Evolutionary conservation across 139 green algal genomes (phyloP), one percentile per base, ranked within the genome.

Genomic region (Marvania coccoides): DNA sequence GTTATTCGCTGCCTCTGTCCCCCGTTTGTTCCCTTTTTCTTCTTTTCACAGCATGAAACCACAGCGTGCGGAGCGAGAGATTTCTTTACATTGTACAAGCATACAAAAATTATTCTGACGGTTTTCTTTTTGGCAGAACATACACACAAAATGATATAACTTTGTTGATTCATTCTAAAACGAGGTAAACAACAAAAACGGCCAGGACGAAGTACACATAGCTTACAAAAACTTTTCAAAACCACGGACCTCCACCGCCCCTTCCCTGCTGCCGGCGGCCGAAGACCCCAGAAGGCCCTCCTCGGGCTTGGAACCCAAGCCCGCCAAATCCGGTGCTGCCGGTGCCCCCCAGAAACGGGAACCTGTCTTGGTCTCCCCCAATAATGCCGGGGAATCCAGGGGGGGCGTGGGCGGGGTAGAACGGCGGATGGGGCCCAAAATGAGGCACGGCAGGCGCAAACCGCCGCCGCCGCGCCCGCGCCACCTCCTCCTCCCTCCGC

Each of bases 281-380:
- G 23, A 37, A 15, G 26, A 33, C 14, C 2, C 14, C 47, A 35
- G 39, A 12, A 56, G 24, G n/a, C 6, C 19, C 24, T 33, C 51
- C 4, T 38, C 61, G 5, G 23, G 14, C 3, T 10, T 28, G 6
- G 24, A 39, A 2, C 26, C 26, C 28, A 60, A 54, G 9, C 15
- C 24, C 15, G 8, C 23, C 9, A 8, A 19, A 10, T 8, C 38
- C 38, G 38, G 38, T 46, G 38, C 38, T 46, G 38, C 38, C 38
- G 8, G n/a, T n/a, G n/a, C 38, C 38, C 38, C 38, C 28, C 9
- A 59, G 29, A 34, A 8, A 60, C 2, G 76, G 76, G 36, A 83
- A 34, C 5, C 76, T 40, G 58, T 83, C 72, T 37, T 71, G 63
- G 33, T 83, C 73, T 3, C 76, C 73, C 0, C 76, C 72, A 29